Evolutionary conservation across 75 land plant species (phyloP).

Genomic region (Sequoiadendron giganteum): DNA sequence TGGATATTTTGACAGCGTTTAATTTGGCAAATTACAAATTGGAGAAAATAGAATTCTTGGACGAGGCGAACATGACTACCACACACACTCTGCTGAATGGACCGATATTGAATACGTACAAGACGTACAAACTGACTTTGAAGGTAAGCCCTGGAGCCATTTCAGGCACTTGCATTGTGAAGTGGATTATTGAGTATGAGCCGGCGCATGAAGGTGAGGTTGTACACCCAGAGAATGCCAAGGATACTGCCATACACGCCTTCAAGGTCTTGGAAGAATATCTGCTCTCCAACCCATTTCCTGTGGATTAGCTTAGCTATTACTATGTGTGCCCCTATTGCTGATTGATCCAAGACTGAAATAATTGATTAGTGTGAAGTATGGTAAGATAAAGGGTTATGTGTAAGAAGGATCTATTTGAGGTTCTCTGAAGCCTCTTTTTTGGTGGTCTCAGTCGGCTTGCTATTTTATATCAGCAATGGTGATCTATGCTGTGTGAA

Average conservation of each 20-base stretch:
- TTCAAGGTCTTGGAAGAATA: conserved; percentile 33
- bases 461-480: too few species aligned
- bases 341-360: background rate
- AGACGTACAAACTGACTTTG: conserved; percentile 32
- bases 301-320: background rate
- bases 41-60: conserved; percentile 51
- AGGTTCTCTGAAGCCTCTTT: too few species aligned
- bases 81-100: conserved; percentile 53
- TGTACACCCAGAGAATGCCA: conserved; percentile 14
- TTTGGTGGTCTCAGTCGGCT: too few species aligned
- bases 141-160: conserved; percentile 29
- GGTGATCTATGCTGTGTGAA: too few species aligned
- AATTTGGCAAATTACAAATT: conserved; percentile 9
- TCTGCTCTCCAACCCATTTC: conserved; percentile 7
- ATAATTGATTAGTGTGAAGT: too few species aligned
- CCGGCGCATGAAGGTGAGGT: conserved; percentile 13
- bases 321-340: too few species aligned
- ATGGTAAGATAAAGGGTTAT: too few species aligned
- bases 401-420: too few species aligned
- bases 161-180: background rate
- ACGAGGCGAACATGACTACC: conserved; percentile 34
- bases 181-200: conserved; percentile 28
- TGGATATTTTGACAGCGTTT: conserved; percentile 25
- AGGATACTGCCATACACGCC: conserved; percentile 16
- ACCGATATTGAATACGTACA: conserved; percentile 40